Percentiles rank a stretch among this genome's conserved stretches.
Conservation (phyloP, 208 protist species). For the Leptomonas pyrrhocoris region DNA sequence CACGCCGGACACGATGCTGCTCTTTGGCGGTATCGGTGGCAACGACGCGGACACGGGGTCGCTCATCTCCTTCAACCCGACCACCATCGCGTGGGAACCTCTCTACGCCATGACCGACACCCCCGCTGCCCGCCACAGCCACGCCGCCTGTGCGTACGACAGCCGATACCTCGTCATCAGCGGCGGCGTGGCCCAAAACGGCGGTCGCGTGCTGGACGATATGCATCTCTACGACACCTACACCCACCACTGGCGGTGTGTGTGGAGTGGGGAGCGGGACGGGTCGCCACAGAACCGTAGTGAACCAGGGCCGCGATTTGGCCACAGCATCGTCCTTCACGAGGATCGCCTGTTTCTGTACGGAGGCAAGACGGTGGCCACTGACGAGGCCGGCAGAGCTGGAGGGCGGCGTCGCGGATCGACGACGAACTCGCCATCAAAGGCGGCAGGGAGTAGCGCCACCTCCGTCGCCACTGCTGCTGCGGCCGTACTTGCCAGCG, state of each 20-base stretch:
- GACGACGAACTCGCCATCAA: slow-evolving; percentile 3
- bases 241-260: slow-evolving; percentile 63
- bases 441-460: not conserved
- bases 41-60: slow-evolving; percentile 41
- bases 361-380: slow-evolving; percentile 57
- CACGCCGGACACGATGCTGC: slow-evolving; percentile 39
- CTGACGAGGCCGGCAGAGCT: slow-evolving; percentile 8
- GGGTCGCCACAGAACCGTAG: slow-evolving; percentile 44
- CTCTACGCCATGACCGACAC: slow-evolving; percentile 33
- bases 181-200: slow-evolving; percentile 54
- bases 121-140: slow-evolving; percentile 61
- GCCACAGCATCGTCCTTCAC: slow-evolving; percentile 72
- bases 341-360: slow-evolving; percentile 79
- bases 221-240: slow-evolving; percentile 66
- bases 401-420: slow-evolving; percentile 19
- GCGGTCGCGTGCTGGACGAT: slow-evolving; percentile 49
- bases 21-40: slow-evolving; percentile 75
- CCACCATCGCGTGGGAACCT: slow-evolving; percentile 73
- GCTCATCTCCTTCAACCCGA: slow-evolving; percentile 67
- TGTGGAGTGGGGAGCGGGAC: slow-evolving; percentile 46
- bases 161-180: slow-evolving; percentile 71
- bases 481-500: slow-evolving; percentile 16
- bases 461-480: slow-evolving; percentile 14
- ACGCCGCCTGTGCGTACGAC: slow-evolving; percentile 75
- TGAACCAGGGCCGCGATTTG: slow-evolving; percentile 68